Conservation (phyloP, 768 basidiomycete species). For the Cubamyces sp. region DNA sequence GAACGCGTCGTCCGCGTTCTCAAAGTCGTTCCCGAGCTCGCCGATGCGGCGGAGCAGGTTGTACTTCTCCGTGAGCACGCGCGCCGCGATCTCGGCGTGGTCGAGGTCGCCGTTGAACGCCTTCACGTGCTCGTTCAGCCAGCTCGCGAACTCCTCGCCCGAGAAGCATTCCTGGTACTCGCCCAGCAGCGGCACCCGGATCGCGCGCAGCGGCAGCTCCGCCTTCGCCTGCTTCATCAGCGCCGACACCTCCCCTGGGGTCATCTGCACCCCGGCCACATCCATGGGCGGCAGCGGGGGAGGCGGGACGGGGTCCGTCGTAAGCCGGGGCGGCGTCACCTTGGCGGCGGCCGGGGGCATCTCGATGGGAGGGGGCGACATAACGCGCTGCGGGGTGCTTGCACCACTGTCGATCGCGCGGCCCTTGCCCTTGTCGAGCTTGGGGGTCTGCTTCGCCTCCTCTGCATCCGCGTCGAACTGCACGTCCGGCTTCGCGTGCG, state of each 20-base stretch:
- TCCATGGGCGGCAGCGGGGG: conserved; percentile 59
- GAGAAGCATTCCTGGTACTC: conserved; percentile 87
- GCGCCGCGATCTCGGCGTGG: conserved; percentile 72
- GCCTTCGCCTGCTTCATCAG: conserved; percentile 72
- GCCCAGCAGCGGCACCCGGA: conserved; percentile 79
- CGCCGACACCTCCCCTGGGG: conserved; percentile 65
- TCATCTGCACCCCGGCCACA: conserved; percentile 74
- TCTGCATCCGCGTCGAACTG: conserved; percentile 37
- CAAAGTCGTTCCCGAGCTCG: conserved; percentile 82
- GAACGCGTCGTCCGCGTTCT: conserved; percentile 75
- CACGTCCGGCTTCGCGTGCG: conserved; percentile 27
- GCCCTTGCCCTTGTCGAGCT: conserved; percentile 85
- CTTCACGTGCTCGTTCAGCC: conserved; percentile 79
- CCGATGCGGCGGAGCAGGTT: conserved; percentile 72
- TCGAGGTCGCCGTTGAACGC: conserved; percentile 81
- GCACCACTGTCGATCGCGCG: conserved; percentile 54
- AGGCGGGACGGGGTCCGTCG: conserved; percentile 43
- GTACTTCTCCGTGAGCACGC: conserved; percentile 55
- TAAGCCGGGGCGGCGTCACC: conserved; percentile 23
- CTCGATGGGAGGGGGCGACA: conserved; percentile 68
- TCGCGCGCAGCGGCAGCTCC: conserved; percentile 70
- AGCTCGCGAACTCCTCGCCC: conserved; percentile 86
- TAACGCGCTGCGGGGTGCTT: conserved; percentile 36
- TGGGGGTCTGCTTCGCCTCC: conserved; percentile 43
- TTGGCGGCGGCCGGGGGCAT: conserved; percentile 48